Evolutionary conservation across 805 yeast genomes (phyloP), one percentile per base, ranked within the genome.

Genomic region (Hanseniaspora guilliermondii): DNA sequence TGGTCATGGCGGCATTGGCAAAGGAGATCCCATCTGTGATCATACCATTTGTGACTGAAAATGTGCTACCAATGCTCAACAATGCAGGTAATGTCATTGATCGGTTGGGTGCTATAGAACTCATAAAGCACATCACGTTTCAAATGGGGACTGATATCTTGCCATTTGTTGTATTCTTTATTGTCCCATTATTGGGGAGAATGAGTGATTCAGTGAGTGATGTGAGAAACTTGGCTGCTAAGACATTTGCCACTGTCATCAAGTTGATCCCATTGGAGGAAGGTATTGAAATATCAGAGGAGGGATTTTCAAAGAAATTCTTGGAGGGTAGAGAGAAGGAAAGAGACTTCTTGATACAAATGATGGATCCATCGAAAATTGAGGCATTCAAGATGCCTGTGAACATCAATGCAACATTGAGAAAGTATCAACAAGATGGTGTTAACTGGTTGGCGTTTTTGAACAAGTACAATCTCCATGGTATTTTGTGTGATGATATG

Each of bases 401-500:
- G 40, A 79, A 89, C 2, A 87, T 93, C 57, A 85, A 87, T 58
- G 98, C 98, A 0, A 87, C 94, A 0, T 74, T 93, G 58, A 79
- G 99, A 65, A 85, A 86, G 58, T 93, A 93, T 65, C 99, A 93
- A 70, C 97, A 93, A 66, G 97, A 93, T 57, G 99, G 99, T 68
- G 94, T 93, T 38, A 93, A 91, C 66, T 93, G 99, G 99, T 74
- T 93, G 53, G 96, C 96, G 8, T 93, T 93, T 64, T 75, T 93
- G 63, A 93, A 93, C 70, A 86, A 86, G 63, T 93, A 93, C 65
- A 96, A 91, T 67, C 72, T 93, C 53, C 99, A 93, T 70, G 99
- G 99, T 53, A 91, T 93, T 63, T 73, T 93, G 48, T 93, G 98
- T 79, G 99, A 93, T 67, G 99, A 93, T 79, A 93, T 93, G 99